Conservation (phyloP, 1,139 yeast genomes). For the Pichia sp. region DNA sequence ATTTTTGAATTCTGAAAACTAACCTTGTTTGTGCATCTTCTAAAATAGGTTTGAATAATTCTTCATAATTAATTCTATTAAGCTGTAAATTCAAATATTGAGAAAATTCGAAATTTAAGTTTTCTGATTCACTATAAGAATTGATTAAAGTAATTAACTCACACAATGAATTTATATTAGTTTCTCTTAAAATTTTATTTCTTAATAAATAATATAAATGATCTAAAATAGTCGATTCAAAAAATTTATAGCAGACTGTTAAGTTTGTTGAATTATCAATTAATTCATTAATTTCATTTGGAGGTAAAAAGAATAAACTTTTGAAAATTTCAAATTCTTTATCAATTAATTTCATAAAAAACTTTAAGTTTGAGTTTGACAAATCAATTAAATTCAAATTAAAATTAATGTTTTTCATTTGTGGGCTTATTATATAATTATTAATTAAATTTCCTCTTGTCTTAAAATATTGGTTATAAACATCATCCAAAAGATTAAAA, state of each 20-base stretch:
- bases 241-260: slow-evolving; percentile 44
- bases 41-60: slow-evolving; percentile 61
- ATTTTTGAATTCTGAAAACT: slow-evolving; percentile 69
- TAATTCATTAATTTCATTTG: background rate
- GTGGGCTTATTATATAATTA: slow-evolving; percentile 37
- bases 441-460: slow-evolving; percentile 45
- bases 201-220: slow-evolving; percentile 71
- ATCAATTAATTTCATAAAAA: slow-evolving; percentile 50
- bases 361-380: slow-evolving; percentile 54
- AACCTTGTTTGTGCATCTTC: slow-evolving; percentile 75
- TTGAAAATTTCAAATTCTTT: slow-evolving; percentile 58
- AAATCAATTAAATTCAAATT: slow-evolving; percentile 40
- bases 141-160: slow-evolving; percentile 69
- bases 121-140: slow-evolving; percentile 36
- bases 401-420: slow-evolving; percentile 9
- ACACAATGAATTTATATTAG: slow-evolving; percentile 60
- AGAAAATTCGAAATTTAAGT: slow-evolving; percentile 16
- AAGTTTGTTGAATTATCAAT: slow-evolving; percentile 7
- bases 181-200: slow-evolving; percentile 60
- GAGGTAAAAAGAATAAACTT: slow-evolving; percentile 39
- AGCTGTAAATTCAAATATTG: slow-evolving; percentile 5
- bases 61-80: slow-evolving; percentile 42
- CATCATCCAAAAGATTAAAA: slow-evolving; percentile 61
- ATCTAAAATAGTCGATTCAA: slow-evolving; percentile 47
- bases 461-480: slow-evolving; percentile 56